Percentiles rank a stretch among this genome's conserved stretches.
Evolutionary conservation across 1,139 yeast species (phyloP).

Genomic region (Lodderomyces theae): DNA sequence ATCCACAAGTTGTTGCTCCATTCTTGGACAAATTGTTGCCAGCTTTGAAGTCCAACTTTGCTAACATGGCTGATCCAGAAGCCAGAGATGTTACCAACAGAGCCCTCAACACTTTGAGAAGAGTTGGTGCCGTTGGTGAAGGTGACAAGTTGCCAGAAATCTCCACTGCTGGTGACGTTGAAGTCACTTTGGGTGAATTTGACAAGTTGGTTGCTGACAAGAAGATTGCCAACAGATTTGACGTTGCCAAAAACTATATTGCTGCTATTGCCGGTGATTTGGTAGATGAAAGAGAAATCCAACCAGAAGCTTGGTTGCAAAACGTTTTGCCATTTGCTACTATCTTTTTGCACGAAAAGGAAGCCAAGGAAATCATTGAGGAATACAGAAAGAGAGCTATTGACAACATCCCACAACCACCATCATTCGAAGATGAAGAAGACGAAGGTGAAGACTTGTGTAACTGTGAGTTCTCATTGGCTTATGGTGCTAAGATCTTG

Average conservation of each 20-base stretch:
- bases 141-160: slow-evolving; percentile 92
- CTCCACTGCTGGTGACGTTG: slow-evolving; percentile 95
- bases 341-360: slow-evolving; percentile 89
- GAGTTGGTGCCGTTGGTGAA: slow-evolving; percentile 96
- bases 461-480: slow-evolving; percentile 99
- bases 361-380: slow-evolving; percentile 87
- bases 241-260: slow-evolving; percentile 71
- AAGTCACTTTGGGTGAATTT: slow-evolving; percentile 82
- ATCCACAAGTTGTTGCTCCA: slow-evolving; percentile 99
- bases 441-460: slow-evolving; percentile 99
- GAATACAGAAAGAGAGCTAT: slow-evolving; percentile 94
- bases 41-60: slow-evolving; percentile 88
- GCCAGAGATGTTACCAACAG: slow-evolving; percentile 98
- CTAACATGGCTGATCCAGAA: slow-evolving; percentile 99
- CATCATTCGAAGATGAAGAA: slow-evolving; percentile 96
- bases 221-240: slow-evolving; percentile 77
- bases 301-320: slow-evolving; percentile 87
- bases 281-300: slow-evolving; percentile 96
- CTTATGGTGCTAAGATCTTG: slow-evolving; percentile 99
- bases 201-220: slow-evolving; percentile 65
- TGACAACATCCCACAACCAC: slow-evolving; percentile 97
- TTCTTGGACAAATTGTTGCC: slow-evolving; percentile 95
- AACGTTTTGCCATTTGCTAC: slow-evolving; percentile 92
- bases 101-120: slow-evolving; percentile 95
- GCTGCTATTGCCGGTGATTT: slow-evolving; percentile 98